Evolutionary conservation across 805 yeast species (phyloP).

Genomic region (Torulaspora delbrueckii): DNA sequence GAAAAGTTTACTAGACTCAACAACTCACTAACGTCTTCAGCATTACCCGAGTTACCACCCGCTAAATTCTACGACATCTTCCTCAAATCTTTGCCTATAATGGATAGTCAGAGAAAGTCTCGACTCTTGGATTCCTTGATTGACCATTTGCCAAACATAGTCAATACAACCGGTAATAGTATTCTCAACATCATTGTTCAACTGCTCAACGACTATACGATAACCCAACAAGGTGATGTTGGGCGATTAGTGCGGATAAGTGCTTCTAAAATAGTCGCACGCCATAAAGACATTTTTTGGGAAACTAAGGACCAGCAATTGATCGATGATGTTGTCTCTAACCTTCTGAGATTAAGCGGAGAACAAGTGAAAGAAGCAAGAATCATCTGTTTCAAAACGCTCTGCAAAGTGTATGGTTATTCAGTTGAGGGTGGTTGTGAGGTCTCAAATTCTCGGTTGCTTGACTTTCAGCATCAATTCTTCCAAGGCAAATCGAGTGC

Average conservation of each 20-base stretch:
- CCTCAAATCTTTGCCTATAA: background rate
- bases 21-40: slow-evolving; percentile 17
- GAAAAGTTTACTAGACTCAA: slow-evolving; percentile 17
- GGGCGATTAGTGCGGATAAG: slow-evolving; percentile 68
- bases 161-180: background rate
- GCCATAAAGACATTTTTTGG: slow-evolving; percentile 7
- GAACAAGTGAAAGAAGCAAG: slow-evolving; percentile 61
- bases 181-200: slow-evolving; percentile 16
- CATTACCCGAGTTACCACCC: slow-evolving; percentile 16
- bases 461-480: slow-evolving; percentile 12
- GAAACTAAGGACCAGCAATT: slow-evolving; percentile 1
- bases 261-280: slow-evolving; percentile 25
- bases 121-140: slow-evolving; percentile 14
- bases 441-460: slow-evolving; percentile 29
- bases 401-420: slow-evolving; percentile 9
- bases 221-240: slow-evolving; percentile 85
- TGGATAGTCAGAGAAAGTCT: slow-evolving; percentile 21
- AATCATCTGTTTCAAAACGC: slow-evolving; percentile 21
- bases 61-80: slow-evolving; percentile 9
- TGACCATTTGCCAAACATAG: slow-evolving; percentile 2
- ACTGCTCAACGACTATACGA: slow-evolving; percentile 69
- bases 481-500: slow-evolving; percentile 22
- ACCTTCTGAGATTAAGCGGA: slow-evolving; percentile 51
- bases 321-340: slow-evolving; percentile 26
- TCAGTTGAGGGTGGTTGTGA: slow-evolving; percentile 8